Percentiles rank a stretch among this genome's conserved stretches.
Conservation (phyloP, 2,329 filamentous ascomycete species). For the Claviceps sp. region DNA sequence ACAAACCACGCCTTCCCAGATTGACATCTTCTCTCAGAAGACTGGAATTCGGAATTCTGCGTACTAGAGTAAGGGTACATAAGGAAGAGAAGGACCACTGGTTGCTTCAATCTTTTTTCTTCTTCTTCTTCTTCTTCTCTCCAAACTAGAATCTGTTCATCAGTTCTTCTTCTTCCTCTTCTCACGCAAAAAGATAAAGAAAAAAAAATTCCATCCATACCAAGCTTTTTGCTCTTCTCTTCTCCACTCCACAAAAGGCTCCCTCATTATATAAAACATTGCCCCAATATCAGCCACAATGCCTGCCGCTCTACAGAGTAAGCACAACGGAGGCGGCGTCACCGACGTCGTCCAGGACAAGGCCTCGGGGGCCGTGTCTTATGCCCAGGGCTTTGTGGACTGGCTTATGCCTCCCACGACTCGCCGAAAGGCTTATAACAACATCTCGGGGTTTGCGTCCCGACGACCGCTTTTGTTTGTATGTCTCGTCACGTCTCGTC, state of each 20-base stretch:
- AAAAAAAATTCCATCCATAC: too few relatives aligned
- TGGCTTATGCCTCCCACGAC: constrained; percentile 45
- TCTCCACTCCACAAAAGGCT: neutral
- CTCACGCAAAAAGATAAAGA: too few relatives aligned
- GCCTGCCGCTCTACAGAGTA: constrained; percentile 1
- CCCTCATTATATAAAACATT: neutral
- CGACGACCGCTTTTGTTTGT: constrained; percentile 59
- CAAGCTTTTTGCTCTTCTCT: neutral
- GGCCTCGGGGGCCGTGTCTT: constrained; percentile 23
- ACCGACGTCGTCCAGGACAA: constrained; percentile 18
- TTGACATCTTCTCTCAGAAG: neutral
- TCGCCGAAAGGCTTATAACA: constrained; percentile 42
- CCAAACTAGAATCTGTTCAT: too few relatives aligned
- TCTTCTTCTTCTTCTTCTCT: neutral
- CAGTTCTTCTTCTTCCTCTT: too few relatives aligned
- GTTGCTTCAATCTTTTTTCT: neutral
- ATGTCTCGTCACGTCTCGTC: constrained; percentile 16
- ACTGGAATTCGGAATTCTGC: too few relatives aligned
- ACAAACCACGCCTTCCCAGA: neutral
- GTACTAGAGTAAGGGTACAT: neutral
- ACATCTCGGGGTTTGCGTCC: constrained; percentile 40
- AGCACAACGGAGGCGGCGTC: constrained; percentile 11
- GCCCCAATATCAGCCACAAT: neutral
- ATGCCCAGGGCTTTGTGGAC: constrained; percentile 31
- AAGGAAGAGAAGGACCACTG: neutral